A percentile compares a stretch with the other conserved stretches of the same genome.
These are phyloP conservation scores for Sarocladium brachiariae DNA, from an alignment of 2,329 filamentous ascomycete species.

Conservation along the genomic window DNA sequence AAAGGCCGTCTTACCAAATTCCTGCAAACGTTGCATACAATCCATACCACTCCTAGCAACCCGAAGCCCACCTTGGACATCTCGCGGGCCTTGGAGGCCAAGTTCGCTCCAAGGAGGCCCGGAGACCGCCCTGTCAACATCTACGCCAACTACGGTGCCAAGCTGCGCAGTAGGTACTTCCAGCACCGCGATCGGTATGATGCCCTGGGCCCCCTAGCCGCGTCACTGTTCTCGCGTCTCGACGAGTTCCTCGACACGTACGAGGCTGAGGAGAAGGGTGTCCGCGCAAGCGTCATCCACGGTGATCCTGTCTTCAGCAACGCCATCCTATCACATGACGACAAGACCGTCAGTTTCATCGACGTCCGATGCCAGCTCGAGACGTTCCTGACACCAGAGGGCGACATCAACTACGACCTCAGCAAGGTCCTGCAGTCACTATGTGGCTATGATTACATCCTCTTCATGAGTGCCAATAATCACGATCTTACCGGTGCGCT, in stretches of 20 bases:
- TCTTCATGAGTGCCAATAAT: conserved; percentile 19
- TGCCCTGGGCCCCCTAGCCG: conserved; percentile 18
- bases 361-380: conserved; percentile 24
- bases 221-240: conserved; percentile 18
- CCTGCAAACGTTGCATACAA: conserved; percentile 17
- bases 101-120: conserved; percentile 16
- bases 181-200: conserved; percentile 17
- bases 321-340: conserved; percentile 21
- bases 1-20: conserved; percentile 20
- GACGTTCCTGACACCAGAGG: conserved; percentile 20
- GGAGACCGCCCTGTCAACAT: conserved; percentile 18
- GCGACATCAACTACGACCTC: conserved; percentile 24
- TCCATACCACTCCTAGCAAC: conserved; percentile 9
- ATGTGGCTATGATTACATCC: conserved; percentile 23
- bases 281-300: conserved; percentile 20
- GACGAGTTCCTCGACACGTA: conserved; percentile 22
- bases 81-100: conserved; percentile 15
- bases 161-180: conserved; percentile 18
- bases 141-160: conserved; percentile 20
- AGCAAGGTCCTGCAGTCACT: conserved; percentile 24
- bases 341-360: conserved; percentile 21
- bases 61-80: conserved; percentile 16
- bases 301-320: conserved; percentile 25
- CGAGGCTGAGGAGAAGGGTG: conserved; percentile 22
- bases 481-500: not conserved